Base-by-base conservation (phyloP, 1,139 yeast species). In the Saccharomyces hybrid region DNA sequence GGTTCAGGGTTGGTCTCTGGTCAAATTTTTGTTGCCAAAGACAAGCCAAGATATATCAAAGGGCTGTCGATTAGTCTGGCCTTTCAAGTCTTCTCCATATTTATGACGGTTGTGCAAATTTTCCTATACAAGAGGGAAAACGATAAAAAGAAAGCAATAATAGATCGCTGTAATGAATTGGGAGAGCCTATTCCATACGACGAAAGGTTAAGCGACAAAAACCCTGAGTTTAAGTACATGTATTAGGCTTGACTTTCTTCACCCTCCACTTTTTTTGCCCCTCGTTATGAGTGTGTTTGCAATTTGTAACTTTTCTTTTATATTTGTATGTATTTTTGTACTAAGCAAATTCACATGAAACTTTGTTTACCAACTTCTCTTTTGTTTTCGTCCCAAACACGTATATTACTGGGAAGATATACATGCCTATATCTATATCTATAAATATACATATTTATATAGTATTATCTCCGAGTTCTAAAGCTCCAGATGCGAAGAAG, bases 151-250 rank as follows among this genome's bases (percentile, higher is more conserved):
- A 59, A 60, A 49, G 59, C 57, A 9, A 63, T 65, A 9, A 63
- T 66, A 26, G 59, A 60, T 19, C 64, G 66, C 48, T 64, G 70
- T 19, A 62, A 61, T 19, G 67, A 62, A 8, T 68, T 70, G 63
- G 73, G 68, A 50, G 73, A 73, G 54, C 73, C 79, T 57, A 80
- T 81, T 70, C 76, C 76, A 25, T 60, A 72, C 8, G 72, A 75
- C n/a, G 79, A 78, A 53, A 76, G 80, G 63, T 78, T 78, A 49
- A 67, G 95, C 58, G 96, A 88, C 67, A 70, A 78, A 60, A 80
- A 79, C 62, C 95, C 95, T 1, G 73, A 74, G 42, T 85, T 84
- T 67, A 65, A 70, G 57, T 78, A 77, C 66, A 69, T 73, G 69
- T 77, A 76, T 61, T 78, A 55, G 55, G 7, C 5, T 9, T 5